Evolutionary conservation across 768 basidiomycete genomes (phyloP).

Genomic region (Xerocomellus amylosporus): DNA sequence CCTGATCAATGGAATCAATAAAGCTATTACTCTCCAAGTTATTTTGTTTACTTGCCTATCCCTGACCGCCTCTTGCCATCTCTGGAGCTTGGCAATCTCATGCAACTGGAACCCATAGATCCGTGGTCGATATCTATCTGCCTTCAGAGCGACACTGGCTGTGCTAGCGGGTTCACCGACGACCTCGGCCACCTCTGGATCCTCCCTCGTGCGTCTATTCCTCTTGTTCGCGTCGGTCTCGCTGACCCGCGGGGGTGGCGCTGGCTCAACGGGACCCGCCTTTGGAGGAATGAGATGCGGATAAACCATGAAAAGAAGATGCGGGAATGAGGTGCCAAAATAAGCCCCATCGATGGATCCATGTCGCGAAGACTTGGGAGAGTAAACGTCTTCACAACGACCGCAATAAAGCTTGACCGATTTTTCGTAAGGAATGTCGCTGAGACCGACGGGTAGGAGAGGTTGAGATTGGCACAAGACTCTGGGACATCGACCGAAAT

Average conservation of each 20-base stretch:
- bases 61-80: slow-evolving; percentile 94
- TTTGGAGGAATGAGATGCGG: slow-evolving; percentile 90
- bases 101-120: slow-evolving; percentile 98
- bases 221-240: slow-evolving; percentile 35
- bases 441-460: slow-evolving; percentile 94
- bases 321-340: slow-evolving; percentile 97
- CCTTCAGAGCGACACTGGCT: slow-evolving; percentile 79
- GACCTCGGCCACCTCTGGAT: slow-evolving; percentile 47
- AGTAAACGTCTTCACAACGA: slow-evolving; percentile 97
- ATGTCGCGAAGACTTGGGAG: slow-evolving; percentile 94
- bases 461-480: slow-evolving; percentile 94
- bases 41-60: slow-evolving; percentile 56
- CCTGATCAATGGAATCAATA: slow-evolving; percentile 24
- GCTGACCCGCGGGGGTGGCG: slow-evolving; percentile 23
- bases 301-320: slow-evolving; percentile 96
- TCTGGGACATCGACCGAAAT: slow-evolving; percentile 97
- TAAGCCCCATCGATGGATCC: slow-evolving; percentile 98
- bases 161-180: slow-evolving; percentile 73
- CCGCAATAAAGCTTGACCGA: slow-evolving; percentile 99
- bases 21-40: background rate
- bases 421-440: slow-evolving; percentile 97
- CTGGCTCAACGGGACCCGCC: slow-evolving; percentile 46
- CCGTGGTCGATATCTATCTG: slow-evolving; percentile 87
- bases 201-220: slow-evolving; percentile 53
- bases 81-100: slow-evolving; percentile 87